Evolutionary conservation across 129 eudicot genomes (phyloP).

Genomic region (Arctium minus): DNA sequence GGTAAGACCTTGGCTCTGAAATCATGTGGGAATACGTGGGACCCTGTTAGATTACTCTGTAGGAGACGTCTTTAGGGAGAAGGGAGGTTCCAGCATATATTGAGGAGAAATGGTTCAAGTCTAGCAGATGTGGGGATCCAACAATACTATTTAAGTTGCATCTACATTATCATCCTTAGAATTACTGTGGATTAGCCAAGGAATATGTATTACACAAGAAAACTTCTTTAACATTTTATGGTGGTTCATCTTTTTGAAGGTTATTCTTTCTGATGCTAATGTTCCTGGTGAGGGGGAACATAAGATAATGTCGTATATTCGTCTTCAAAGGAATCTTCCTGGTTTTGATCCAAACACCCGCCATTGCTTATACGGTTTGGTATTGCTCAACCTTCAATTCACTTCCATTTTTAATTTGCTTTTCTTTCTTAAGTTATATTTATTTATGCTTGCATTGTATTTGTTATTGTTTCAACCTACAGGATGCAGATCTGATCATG

Average conservation of each 20-base stretch:
- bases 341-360: conserved; percentile 97
- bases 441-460: not conserved
- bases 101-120: not conserved
- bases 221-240: conserved; percentile 2
- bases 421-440: not conserved
- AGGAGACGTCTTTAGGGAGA: too few species aligned
- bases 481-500: conserved; percentile 96
- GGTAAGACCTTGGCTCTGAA: too few species aligned
- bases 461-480: conserved; percentile 14
- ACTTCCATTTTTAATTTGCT: not conserved
- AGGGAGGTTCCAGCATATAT: too few species aligned
- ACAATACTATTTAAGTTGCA: not conserved
- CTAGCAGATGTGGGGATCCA: not conserved
- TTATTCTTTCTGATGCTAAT: conserved; percentile 97
- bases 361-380: conserved; percentile 96
- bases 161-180: not conserved
- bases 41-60: too few species aligned
- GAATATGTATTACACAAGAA: not conserved
- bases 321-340: conserved; percentile 98
- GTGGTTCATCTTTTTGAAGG: conserved; percentile 42
- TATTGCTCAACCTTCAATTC: conserved; percentile 31
- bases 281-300: conserved; percentile 99
- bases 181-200: not conserved
- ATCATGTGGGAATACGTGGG: too few species aligned
- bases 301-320: conserved; percentile 94